A percentile compares a stretch with the other conserved stretches of the same genome.
Evolutionary conservation across 371 early-diverging fungal species (phyloP).

Genomic region (Mortierella sp.): DNA sequence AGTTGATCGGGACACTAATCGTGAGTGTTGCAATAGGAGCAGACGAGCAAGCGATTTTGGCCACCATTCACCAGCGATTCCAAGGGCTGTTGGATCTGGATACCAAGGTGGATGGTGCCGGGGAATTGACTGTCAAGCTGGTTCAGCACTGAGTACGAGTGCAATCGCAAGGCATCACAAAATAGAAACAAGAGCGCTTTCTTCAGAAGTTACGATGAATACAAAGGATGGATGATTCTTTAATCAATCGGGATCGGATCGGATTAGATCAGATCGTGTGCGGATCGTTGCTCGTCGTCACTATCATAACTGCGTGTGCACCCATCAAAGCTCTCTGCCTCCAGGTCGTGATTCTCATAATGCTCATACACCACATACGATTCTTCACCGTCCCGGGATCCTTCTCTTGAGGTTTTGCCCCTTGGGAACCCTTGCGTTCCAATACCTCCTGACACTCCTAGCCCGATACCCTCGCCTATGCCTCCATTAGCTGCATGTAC

Average conservation of each 20-base stretch:
- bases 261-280: constrained; percentile 6
- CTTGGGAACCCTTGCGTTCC: background rate
- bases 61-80: constrained; percentile 62
- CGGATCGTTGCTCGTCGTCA: constrained; percentile 32
- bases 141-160: constrained; percentile 17
- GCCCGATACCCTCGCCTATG: background rate
- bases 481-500: background rate
- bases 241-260: too few species aligned
- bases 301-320: constrained; percentile 28
- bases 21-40: constrained; percentile 62
- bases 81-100: constrained; percentile 60
- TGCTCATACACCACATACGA: constrained; percentile 34
- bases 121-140: constrained; percentile 65
- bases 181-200: too few species aligned
- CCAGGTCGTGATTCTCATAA: constrained; percentile 17
- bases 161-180: too few species aligned
- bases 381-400: constrained; percentile 38
- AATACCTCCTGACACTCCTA: background rate
- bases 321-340: constrained; percentile 30
- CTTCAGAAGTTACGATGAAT: too few species aligned
- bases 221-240: too few species aligned
- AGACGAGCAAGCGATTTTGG: constrained; percentile 64
- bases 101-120: constrained; percentile 45
- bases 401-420: constrained; percentile 33
- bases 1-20: constrained; percentile 66